Conservation (phyloP, 768 basidiomycete species). For the Boletus pseudopeckii region DNA sequence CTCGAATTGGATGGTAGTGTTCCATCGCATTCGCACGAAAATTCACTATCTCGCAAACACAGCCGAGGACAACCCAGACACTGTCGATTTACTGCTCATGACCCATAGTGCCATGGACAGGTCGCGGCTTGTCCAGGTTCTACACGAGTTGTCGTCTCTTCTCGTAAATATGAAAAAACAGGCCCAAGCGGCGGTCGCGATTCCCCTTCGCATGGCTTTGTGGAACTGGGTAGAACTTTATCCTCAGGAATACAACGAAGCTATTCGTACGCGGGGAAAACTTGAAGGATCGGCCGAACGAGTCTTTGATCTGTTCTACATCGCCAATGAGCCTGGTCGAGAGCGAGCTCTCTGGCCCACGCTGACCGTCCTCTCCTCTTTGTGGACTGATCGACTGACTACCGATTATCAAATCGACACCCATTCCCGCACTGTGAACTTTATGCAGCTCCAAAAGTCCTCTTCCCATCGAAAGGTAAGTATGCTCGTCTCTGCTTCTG, state of each 20-base stretch:
- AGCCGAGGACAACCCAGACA: conserved; percentile 57
- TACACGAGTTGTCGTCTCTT: conserved; percentile 78
- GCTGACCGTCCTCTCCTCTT: conserved; percentile 67
- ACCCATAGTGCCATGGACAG: conserved; percentile 74
- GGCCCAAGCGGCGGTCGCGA: conserved; percentile 67
- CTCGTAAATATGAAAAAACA: conserved; percentile 79
- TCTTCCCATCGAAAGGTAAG: conserved; percentile 31
- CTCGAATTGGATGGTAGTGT: conserved; percentile 82
- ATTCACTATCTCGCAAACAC: conserved; percentile 60
- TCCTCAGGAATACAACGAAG: conserved; percentile 74
- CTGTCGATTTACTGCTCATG: conserved; percentile 73
- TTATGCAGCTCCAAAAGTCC: conserved; percentile 30
- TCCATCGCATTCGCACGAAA: conserved; percentile 63
- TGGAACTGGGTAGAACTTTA: conserved; percentile 90
- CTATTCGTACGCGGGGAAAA: conserved; percentile 55
- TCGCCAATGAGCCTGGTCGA: conserved; percentile 40
- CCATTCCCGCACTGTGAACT: conserved; percentile 31
- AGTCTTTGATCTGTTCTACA: conserved; percentile 77
- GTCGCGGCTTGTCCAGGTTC: conserved; percentile 59
- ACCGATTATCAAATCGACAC: conserved; percentile 48
- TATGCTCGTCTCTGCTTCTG: not conserved
- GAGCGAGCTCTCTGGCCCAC: conserved; percentile 74
- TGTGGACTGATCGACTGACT: conserved; percentile 70
- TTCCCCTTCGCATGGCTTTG: conserved; percentile 69
- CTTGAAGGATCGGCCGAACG: conserved; percentile 83